Evolutionary conservation across 805 yeast genomes (phyloP).

Genomic region (Metschnikowia kofuensis): DNA sequence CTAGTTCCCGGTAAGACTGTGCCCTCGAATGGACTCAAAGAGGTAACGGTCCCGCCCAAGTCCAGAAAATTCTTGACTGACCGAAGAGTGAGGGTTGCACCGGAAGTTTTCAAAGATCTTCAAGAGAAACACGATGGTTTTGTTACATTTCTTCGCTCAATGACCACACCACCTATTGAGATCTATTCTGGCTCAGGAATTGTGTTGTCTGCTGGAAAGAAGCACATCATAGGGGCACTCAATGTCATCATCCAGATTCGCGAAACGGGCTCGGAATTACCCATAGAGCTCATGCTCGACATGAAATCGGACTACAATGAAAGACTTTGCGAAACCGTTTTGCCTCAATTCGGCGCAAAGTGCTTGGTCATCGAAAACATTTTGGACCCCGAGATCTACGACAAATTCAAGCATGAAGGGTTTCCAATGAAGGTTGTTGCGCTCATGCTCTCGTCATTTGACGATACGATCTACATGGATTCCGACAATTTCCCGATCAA

Average conservation of each 20-base stretch:
- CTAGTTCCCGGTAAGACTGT: slow-evolving; percentile 5
- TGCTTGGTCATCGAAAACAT: slow-evolving; percentile 55
- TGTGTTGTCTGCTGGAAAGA: slow-evolving; percentile 31
- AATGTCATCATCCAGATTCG: slow-evolving; percentile 34
- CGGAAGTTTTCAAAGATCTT: slow-evolving; percentile 20
- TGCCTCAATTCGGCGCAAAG: slow-evolving; percentile 60
- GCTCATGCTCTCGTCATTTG: slow-evolving; percentile 45
- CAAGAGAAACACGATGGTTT: slow-evolving; percentile 26
- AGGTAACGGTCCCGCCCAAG: slow-evolving; percentile 1
- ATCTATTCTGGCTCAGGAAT: slow-evolving; percentile 33
- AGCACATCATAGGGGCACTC: slow-evolving; percentile 27
- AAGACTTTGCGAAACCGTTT: slow-evolving; percentile 53
- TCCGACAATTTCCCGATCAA: slow-evolving; percentile 46
- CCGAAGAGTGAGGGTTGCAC: slow-evolving; percentile 14
- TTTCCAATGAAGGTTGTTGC: slow-evolving; percentile 44
- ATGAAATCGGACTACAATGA: slow-evolving; percentile 34
- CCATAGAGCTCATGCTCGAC: slow-evolving; percentile 45
- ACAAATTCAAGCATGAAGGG: slow-evolving; percentile 24
- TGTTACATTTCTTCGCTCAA: slow-evolving; percentile 23
- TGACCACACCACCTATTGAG: slow-evolving; percentile 25
- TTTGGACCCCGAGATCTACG: slow-evolving; percentile 49
- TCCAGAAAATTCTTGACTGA: slow-evolving; percentile 11
- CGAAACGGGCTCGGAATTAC: slow-evolving; percentile 41
- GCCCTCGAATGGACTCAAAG: slow-evolving; percentile 4
- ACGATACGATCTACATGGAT: slow-evolving; percentile 44